Evolutionary conservation across 2,329 filamentous ascomycete species (phyloP), one percentile per base, ranked within the genome.

Genomic region (Penicillium sp.): DNA sequence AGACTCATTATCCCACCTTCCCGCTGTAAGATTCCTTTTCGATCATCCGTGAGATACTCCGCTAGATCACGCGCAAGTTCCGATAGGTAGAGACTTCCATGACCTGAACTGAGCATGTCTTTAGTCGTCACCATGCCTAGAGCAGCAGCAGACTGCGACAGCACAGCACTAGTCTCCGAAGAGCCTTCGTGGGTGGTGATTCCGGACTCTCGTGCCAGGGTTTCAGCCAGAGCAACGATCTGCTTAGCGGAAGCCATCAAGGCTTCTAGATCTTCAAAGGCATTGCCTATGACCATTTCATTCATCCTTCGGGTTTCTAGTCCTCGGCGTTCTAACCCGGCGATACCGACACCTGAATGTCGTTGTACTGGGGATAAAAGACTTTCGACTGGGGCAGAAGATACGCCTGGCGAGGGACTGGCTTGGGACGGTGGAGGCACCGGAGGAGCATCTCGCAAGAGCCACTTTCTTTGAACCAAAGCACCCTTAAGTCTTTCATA

Each of bases 221-320:
- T 84, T 69, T 97, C 92, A 0, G 93, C 93, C 35, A 99, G 83
- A 4, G 90, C 89, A 42, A 97, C 86, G 41, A 99, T 89, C 66
- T 99, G 89, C 66, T 97, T 96, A 4, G 93, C 93, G 3, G 92
- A 96, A 3, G 91, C 89, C 92, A 97, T 99, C 31, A 99, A 77
- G 3, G 93, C 91, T 66, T 97, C 92, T 0, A 99, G 80, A 64
- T 99, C 93, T 66, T 96, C 92, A 63, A 99, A 99, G 0, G 93
- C 91, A 57, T 82, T 90, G 22, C 92, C 92, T 56, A 99, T 95
- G 41, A 96, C 85, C 9, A 89, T 73, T 69, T 96, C 90, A 61
- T 96, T 97, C 68, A 95, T 95, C 72, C 89, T 92, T 49, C 89
- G 86, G 64, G 90, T 82, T 60, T 91, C 88, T 5, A 92, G 72